Percentiles rank a stretch among this genome's conserved stretches.
Evolutionary conservation across 2,329 filamentous ascomycete species (phyloP).

Genomic region (Cytospora paraplurivora): DNA sequence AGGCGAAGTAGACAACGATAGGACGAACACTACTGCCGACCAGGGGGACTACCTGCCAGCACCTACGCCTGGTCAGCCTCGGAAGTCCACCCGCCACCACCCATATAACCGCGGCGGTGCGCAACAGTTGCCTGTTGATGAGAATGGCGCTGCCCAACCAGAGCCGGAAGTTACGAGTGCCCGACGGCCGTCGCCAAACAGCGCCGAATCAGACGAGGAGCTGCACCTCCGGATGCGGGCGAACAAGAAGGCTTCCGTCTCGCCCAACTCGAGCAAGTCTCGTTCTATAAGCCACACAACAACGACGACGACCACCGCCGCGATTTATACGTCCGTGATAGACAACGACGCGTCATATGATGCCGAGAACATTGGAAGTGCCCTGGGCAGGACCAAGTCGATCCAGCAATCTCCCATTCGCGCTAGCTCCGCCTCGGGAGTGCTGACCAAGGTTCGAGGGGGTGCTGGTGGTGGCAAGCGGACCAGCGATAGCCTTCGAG

Average conservation of each 20-base stretch:
- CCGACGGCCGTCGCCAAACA: conserved; percentile 60
- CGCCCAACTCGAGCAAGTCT: conserved; percentile 62
- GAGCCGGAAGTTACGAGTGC: conserved; percentile 64
- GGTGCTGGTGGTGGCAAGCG: conserved; percentile 37
- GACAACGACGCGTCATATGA: conserved; percentile 72
- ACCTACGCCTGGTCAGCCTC: conserved; percentile 91
- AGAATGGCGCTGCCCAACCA: conserved; percentile 55
- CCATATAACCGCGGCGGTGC: conserved; percentile 61
- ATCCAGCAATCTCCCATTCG: conserved; percentile 53
- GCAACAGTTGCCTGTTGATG: conserved; percentile 49
- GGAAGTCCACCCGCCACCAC: conserved; percentile 83
- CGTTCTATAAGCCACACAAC: conserved; percentile 77
- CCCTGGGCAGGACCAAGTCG: conserved; percentile 51
- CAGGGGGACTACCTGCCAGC: conserved; percentile 91
- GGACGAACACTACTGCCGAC: conserved; percentile 60
- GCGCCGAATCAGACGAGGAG: conserved; percentile 79
- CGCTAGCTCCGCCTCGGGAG: conserved; percentile 55
- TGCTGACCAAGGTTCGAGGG: conserved; percentile 64
- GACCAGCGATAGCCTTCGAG: conserved; percentile 49
- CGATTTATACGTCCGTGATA: conserved; percentile 60
- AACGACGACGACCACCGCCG: conserved; percentile 61
- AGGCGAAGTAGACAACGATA: conserved; percentile 89
- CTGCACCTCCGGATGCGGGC: conserved; percentile 74
- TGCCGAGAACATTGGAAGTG: conserved; percentile 67
- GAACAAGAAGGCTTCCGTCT: conserved; percentile 65